A percentile compares a stretch with the other conserved stretches of the same genome.
phyloP scores from a whole-genome alignment of 768 basidiomycete species.

The Tulasnella sp. region DNA sequence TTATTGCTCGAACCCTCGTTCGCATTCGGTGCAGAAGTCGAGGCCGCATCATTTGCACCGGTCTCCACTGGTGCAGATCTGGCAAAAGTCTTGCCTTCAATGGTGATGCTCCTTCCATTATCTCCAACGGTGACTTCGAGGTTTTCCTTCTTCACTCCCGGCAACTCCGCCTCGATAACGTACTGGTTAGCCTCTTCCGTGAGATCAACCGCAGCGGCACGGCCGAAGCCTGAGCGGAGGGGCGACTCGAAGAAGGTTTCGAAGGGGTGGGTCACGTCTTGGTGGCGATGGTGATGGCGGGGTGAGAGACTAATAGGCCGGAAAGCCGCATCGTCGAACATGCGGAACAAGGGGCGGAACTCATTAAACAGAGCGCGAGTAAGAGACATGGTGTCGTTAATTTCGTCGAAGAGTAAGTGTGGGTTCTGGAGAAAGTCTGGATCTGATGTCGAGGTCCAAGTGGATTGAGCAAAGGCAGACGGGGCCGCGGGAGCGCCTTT shows the following conservation, averaged over 20 bases:
- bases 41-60: background rate
- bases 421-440: background rate
- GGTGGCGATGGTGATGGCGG: background rate
- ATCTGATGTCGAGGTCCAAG: background rate
- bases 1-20: background rate
- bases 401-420: slow-evolving; percentile 9
- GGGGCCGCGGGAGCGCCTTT: background rate
- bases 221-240: background rate
- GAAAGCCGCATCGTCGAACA: slow-evolving; percentile 8
- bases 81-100: slow-evolving; percentile 10
- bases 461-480: background rate
- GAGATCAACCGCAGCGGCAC: slow-evolving; percentile 8
- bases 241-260: background rate
- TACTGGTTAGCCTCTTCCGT: slow-evolving; percentile 11
- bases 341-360: slow-evolving; percentile 18
- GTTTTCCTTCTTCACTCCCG: slow-evolving; percentile 19
- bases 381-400: slow-evolving; percentile 12
- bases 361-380: slow-evolving; percentile 14
- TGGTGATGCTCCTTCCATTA: slow-evolving; percentile 16
- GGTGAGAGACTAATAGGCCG: background rate
- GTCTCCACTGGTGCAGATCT: background rate
- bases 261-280: background rate
- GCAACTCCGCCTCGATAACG: slow-evolving; percentile 18
- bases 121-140: slow-evolving; percentile 16
- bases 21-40: background rate